A percentile compares a stretch with the other conserved stretches of the same genome.
Conservation (phyloP, 2,329 filamentous ascomycete species). For the Madurella fahalii region DNA sequence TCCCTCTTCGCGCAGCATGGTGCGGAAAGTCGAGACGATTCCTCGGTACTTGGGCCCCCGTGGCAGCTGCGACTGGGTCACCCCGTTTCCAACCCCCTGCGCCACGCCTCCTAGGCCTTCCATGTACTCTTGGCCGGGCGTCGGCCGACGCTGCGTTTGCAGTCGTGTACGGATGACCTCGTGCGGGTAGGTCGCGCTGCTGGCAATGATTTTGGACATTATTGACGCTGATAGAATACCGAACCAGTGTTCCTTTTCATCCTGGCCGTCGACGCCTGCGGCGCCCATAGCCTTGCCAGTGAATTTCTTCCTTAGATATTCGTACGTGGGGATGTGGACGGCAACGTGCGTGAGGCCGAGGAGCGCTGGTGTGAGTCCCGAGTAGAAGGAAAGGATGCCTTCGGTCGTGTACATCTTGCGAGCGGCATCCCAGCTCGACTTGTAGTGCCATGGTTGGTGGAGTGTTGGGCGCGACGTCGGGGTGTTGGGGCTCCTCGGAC, state of each 20-base stretch:
- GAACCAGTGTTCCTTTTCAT: conserved; percentile 66
- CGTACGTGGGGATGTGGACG: conserved; percentile 94
- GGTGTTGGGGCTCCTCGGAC: conserved; percentile 49
- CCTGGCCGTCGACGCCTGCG: conserved; percentile 49
- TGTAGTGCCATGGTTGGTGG: conserved; percentile 84
- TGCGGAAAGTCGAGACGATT: conserved; percentile 74
- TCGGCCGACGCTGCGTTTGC: conserved; percentile 82
- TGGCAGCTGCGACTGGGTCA: conserved; percentile 31
- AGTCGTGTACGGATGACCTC: conserved; percentile 91
- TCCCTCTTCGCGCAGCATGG: conserved; percentile 84
- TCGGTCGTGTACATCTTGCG: conserved; percentile 94
- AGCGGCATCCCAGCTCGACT: conserved; percentile 82
- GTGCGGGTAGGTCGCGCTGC: conserved; percentile 93
- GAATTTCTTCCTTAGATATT: conserved; percentile 85
- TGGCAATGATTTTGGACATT: conserved; percentile 89
- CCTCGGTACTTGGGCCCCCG: conserved; percentile 64
- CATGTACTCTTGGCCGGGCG: conserved; percentile 50
- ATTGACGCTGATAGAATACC: conserved; percentile 87
- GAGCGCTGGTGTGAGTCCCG: conserved; percentile 85
- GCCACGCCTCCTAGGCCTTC: conserved; percentile 47
- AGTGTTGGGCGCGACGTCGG: conserved; percentile 52
- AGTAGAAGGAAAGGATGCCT: conserved; percentile 88
- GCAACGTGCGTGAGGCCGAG: conserved; percentile 92
- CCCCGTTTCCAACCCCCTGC: conserved; percentile 41
- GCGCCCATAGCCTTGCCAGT: conserved; percentile 86